Evolutionary conservation across 2,329 filamentous ascomycete species (phyloP), one percentile per base, ranked within the genome.

Genomic region (Neurospora crassa): DNA sequence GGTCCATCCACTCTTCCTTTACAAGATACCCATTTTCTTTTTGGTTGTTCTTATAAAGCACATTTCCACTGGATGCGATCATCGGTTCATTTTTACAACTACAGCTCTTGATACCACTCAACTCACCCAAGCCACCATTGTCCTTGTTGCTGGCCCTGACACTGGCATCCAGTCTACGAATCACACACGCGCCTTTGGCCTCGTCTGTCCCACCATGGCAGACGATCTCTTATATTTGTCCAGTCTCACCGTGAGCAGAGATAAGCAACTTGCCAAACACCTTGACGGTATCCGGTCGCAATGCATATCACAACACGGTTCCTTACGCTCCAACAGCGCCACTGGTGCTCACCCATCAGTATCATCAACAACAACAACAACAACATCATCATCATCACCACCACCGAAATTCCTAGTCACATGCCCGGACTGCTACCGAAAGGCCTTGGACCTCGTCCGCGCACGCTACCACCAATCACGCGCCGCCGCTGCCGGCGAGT

Each of bases 381-480:
- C 41, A 68, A 70, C 20, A 18, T n/a, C 70, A 59, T 20, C 59
- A 83, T 83, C 16, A 63, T 63, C 53, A 63, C 8, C 53, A 37
- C 53, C 34, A 18, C 53, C 24, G 74, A 76, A 75, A 63, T 81
- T 83, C 68, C 78, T 85, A 16, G 74, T 80, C 8, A 81, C 86
- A 67, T 88, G 86, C 75, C 75, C 81, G 11, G 79, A 81, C 34
- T 88, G 86, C 76, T 86, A 84, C 78, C 78, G 78, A 24, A 81
- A 83, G 70, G 78, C 86, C 5, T 76, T 88, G 59, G 82, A 85
- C 42, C 80, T 81, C 42, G 80, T 88, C 76, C 77, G 81, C 70
- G 77, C 79, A 69, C 80, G 81, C 53, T 85, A 83, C 72, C 75
- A 81, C 18, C 77, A 79, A 53, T 76, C 78, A 7, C n/a, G 40